These are phyloP conservation scores for Wickerhamiella shivajii DNA, from an alignment of 805 yeast genomes.

Conservation along the genomic window DNA sequence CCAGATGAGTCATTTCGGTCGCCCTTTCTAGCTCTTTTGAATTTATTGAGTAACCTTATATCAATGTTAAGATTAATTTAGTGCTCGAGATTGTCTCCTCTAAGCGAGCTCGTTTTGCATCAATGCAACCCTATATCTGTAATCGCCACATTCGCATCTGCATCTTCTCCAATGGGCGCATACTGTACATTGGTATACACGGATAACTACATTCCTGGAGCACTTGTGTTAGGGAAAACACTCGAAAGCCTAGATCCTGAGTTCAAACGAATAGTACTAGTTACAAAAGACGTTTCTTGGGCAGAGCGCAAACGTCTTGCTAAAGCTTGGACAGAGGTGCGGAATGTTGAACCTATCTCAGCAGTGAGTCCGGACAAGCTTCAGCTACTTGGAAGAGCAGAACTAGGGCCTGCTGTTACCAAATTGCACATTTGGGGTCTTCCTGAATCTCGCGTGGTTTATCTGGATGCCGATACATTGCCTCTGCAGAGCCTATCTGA, in stretches of 20 bases:
- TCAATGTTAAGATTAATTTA: too few species aligned
- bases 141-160: too few species aligned
- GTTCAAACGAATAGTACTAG: constrained; percentile 20
- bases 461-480: constrained; percentile 41
- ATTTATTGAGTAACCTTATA: too few species aligned
- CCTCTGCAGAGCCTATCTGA: constrained; percentile 27
- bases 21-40: too few species aligned
- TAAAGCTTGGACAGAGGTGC: constrained; percentile 19
- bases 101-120: too few species aligned
- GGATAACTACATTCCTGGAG: constrained; percentile 34
- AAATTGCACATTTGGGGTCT: constrained; percentile 44
- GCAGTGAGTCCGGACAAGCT: constrained; percentile 19
- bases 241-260: constrained; percentile 19
- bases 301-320: constrained; percentile 13
- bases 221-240: constrained; percentile 33
- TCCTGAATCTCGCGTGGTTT: constrained; percentile 30
- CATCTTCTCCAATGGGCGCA: too few species aligned
- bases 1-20: too few species aligned
- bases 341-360: constrained; percentile 20
- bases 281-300: constrained; percentile 17
- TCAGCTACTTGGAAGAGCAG: constrained; percentile 33
- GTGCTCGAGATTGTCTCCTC: too few species aligned
- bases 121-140: too few species aligned
- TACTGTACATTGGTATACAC: constrained; percentile 33
- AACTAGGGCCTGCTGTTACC: constrained; percentile 32